Base-by-base conservation (phyloP, 345 rosid species). In the Raphanus sativus region DNA sequence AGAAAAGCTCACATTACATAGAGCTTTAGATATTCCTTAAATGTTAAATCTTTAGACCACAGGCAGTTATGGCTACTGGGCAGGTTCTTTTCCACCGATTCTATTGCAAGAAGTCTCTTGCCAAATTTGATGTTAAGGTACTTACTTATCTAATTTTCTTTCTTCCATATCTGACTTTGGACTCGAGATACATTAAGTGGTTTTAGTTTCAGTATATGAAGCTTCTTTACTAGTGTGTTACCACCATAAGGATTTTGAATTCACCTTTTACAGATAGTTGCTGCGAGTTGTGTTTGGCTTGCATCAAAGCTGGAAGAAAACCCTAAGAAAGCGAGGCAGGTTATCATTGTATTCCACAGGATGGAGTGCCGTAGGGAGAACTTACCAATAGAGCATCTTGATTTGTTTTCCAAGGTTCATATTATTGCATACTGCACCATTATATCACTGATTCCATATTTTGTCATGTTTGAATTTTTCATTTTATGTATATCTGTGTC, bases 1-100 rank as follows among this genome's bases (percentile, higher is more conserved):
- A 5, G 8, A 9, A 9, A 55, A 17, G 21, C 70, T 62, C 61
- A 17, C 4, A 52, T 52, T 50, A 15, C 56, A 50, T n/a, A 5
- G 29, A 15, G 48, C 67, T 54, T 29, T 74, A 5, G 2, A 24
- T 75, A 6, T 75, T 40, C 71, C 76, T 36, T 69, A 80, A 55
- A 67, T 11, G n/a, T 61, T 61, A 26, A 32, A 55, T 63, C 25
- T 40, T 68, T 80, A 95, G 99, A 73, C 96, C 94, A 33, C 99
- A 95, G 73, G 98, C 97, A 29, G 97, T 92, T 71, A 95, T 95
- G 97, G 99, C 97, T 28, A 95, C 99, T 15, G 99, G 96, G 8
- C 99, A 95, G 75, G 99, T 95, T 76, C 82, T 95, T 38, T 95
- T 95, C 65, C 98, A 92, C 68, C 93, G 94, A 2, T 92, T 92